Evolutionary conservation across 768 basidiomycete genomes (phyloP).

Genomic region (Termitomyces sp.): DNA sequence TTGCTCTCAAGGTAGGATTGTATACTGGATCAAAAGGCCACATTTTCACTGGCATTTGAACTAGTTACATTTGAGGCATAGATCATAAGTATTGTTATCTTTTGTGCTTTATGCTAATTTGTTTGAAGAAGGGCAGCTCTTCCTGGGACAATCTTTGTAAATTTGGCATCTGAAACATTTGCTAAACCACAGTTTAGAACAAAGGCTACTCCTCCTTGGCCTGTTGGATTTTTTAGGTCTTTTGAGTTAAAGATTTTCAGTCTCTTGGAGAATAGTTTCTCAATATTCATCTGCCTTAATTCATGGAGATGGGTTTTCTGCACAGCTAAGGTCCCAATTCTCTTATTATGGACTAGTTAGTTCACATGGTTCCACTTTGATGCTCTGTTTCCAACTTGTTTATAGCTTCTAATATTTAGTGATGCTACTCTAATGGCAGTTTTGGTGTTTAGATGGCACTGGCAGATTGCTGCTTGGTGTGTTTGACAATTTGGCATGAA

Average conservation of each 20-base stretch:
- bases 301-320: too few species aligned
- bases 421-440: conserved; percentile 1
- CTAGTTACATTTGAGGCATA: not conserved
- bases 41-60: not conserved
- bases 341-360: not conserved
- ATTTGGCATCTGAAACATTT: not conserved
- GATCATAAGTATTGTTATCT: not conserved
- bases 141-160: not conserved
- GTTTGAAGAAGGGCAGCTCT: not conserved
- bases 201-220: not conserved
- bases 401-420: conserved; percentile 1
- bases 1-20: not conserved
- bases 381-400: accelerated
- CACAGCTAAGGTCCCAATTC: not conserved
- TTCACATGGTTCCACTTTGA: conserved; percentile 2
- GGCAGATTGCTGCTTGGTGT: too few species aligned
- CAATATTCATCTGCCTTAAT: too few species aligned
- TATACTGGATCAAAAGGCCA: not conserved
- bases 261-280: not conserved
- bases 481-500: too few species aligned
- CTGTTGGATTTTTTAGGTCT: not conserved
- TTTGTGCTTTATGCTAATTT: not conserved
- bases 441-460: not conserved
- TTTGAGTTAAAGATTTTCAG: not conserved
- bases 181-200: not conserved